Evolutionary conservation across 805 yeast genomes (phyloP).

Genomic region (Kluyveromyces siamensis): DNA sequence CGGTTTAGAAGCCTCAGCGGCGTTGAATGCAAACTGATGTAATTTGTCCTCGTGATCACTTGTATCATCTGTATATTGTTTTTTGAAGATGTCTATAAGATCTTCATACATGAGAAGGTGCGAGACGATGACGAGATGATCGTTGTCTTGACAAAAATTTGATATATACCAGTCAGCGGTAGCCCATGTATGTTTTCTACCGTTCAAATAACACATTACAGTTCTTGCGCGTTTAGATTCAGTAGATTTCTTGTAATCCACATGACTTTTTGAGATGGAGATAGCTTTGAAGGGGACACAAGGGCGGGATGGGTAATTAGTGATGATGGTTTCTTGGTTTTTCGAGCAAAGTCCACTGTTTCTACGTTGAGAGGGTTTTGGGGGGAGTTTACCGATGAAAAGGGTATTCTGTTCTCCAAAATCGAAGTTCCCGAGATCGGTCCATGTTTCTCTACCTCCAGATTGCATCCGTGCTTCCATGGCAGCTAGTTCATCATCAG

Average conservation of each 20-base stretch:
- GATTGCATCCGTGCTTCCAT: slow-evolving; percentile 22
- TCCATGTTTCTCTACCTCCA: slow-evolving; percentile 16
- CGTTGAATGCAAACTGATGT: slow-evolving; percentile 1
- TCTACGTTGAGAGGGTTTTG: background rate
- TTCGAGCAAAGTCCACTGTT: background rate
- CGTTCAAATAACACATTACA: slow-evolving; percentile 53
- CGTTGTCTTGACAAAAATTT: slow-evolving; percentile 51
- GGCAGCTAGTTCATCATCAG: slow-evolving; percentile 22
- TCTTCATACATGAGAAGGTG: slow-evolving; percentile 34
- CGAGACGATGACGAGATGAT: slow-evolving; percentile 50
- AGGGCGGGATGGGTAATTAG: slow-evolving; percentile 29
- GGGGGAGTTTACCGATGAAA: slow-evolving; percentile 8
- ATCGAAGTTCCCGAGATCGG: slow-evolving; percentile 22
- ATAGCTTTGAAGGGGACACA: slow-evolving; percentile 22
- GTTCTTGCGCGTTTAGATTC: slow-evolving; percentile 28
- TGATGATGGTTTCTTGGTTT: slow-evolving; percentile 16
- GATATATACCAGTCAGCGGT: slow-evolving; percentile 61
- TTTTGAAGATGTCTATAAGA: background rate
- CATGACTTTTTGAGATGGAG: slow-evolving; percentile 16
- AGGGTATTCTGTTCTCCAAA: slow-evolving; percentile 22
- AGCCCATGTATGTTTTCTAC: slow-evolving; percentile 67
- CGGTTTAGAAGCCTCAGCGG: background rate
- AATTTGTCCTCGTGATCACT: background rate
- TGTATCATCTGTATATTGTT: background rate
- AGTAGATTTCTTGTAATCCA: slow-evolving; percentile 10